These are phyloP conservation scores for Metarhizium anisopliae DNA, from an alignment of 2,329 filamentous ascomycete genomes.

Conservation along the genomic window DNA sequence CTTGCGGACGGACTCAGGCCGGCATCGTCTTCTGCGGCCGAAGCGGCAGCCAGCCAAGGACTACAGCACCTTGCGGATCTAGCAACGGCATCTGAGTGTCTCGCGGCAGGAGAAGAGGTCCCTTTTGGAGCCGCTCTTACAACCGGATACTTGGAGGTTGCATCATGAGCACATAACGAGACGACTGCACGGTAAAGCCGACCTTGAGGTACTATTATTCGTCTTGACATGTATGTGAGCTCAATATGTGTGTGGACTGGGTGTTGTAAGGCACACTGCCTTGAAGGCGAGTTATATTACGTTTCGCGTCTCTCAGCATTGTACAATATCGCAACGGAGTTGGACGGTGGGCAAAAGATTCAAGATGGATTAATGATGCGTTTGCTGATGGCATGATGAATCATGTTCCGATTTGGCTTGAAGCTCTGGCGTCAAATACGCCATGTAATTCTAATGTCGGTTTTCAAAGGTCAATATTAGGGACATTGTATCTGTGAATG, in stretches of 20 bases:
- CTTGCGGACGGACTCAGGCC: conserved; percentile 25
- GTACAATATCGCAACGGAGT: neutral
- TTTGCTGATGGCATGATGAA: too few species aligned
- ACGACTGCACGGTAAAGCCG: neutral
- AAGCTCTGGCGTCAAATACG: too few species aligned
- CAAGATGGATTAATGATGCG: too few species aligned
- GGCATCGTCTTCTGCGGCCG: conserved; percentile 22
- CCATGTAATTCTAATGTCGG: too few species aligned
- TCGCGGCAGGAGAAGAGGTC: conserved; percentile 20
- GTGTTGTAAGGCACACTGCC: neutral
- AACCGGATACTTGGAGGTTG: conserved; percentile 24
- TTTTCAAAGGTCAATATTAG: too few species aligned
- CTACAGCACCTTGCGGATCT: conserved; percentile 54
- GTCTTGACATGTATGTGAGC: neutral
- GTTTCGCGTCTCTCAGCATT: neutral
- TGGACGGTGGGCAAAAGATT: neutral
- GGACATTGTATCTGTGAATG: too few species aligned
- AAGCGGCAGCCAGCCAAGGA: conserved; percentile 38
- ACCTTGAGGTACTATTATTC: neutral
- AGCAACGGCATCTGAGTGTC: conserved; percentile 34
- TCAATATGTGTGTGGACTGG: neutral
- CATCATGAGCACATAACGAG: neutral
- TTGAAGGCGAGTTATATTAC: neutral
- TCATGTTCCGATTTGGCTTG: too few species aligned
- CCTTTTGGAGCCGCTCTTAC: conserved; percentile 24